Evolutionary conservation across 2,329 filamentous ascomycete species (phyloP).

Genomic region (Dothidotthia symphoricarpi): DNA sequence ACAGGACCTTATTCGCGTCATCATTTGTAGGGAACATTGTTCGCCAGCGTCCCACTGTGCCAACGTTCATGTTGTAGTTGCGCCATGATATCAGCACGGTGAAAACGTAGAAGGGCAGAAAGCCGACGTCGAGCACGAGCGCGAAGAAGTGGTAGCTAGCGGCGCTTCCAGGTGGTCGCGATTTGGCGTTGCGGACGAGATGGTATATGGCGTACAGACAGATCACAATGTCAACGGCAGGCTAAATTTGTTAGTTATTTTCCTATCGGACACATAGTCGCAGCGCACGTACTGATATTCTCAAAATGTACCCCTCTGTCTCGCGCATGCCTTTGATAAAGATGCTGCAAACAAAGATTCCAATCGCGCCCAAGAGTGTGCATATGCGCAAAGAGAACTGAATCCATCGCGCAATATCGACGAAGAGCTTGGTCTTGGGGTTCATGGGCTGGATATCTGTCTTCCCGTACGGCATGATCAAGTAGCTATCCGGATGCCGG

Average conservation of each 20-base stretch:
- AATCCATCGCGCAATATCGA: constrained; percentile 66
- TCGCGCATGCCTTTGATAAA: constrained; percentile 67
- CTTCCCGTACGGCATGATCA: constrained; percentile 62
- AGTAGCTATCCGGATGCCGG: constrained; percentile 75
- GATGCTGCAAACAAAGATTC: constrained; percentile 72
- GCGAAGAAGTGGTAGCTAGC: constrained; percentile 89
- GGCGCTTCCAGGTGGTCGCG: constrained; percentile 73
- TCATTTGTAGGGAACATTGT: constrained; percentile 62
- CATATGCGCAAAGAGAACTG: constrained; percentile 69
- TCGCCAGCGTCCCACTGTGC: constrained; percentile 58
- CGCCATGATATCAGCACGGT: constrained; percentile 55
- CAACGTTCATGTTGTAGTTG: constrained; percentile 51
- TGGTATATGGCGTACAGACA: constrained; percentile 79
- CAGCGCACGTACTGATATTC: constrained; percentile 64
- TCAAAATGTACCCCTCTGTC: constrained; percentile 70
- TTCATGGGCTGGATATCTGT: constrained; percentile 66
- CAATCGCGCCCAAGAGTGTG: constrained; percentile 67
- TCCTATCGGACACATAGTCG: not conserved
- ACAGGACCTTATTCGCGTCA: constrained; percentile 59
- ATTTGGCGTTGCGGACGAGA: constrained; percentile 66
- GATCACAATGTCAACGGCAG: constrained; percentile 70
- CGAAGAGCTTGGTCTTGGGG: constrained; percentile 64
- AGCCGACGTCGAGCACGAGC: constrained; percentile 65
- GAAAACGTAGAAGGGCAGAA: constrained; percentile 64
- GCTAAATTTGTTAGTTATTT: constrained; percentile 50